Evolutionary conservation across 2,329 filamentous ascomycete genomes (phyloP).

Genomic region (Ascocoryne sarcoides): DNA sequence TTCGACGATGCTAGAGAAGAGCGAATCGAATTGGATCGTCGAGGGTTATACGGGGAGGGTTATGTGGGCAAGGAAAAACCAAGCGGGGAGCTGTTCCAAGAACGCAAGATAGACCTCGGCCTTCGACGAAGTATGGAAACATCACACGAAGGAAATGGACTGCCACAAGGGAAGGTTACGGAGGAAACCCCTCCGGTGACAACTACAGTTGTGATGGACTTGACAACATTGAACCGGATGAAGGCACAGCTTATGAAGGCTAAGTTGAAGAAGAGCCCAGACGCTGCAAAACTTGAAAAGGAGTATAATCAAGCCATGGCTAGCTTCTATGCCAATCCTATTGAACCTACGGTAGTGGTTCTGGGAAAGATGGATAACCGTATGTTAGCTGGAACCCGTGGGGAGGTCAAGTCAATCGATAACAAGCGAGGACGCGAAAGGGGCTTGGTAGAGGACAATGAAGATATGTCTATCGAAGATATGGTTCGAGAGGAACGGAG

Average conservation of each 20-base stretch:
- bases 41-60: conserved; percentile 72
- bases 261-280: conserved; percentile 51
- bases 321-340: conserved; percentile 43
- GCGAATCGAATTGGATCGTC: conserved; percentile 77
- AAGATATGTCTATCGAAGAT: conserved; percentile 92
- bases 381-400: conserved; percentile 65
- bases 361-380: conserved; percentile 84
- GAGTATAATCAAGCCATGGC: conserved; percentile 74
- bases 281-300: conserved; percentile 49
- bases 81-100: conserved; percentile 74
- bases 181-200: conserved; percentile 42
- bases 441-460: conserved; percentile 79
- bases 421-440: conserved; percentile 78
- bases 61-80: conserved; percentile 83
- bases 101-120: conserved; percentile 57
- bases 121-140: conserved; percentile 33
- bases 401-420: conserved; percentile 68
- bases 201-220: conserved; percentile 51
- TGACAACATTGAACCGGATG: conserved; percentile 76
- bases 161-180: conserved; percentile 48
- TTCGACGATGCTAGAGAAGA: conserved; percentile 95
- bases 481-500: conserved; percentile 94
- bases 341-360: conserved; percentile 61
- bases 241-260: conserved; percentile 96
- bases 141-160: conserved; percentile 29